Evolutionary conservation across 2,329 filamentous ascomycete species (phyloP), one percentile per base, ranked within the genome.

Genomic region (Sphaceloma murrayae): DNA sequence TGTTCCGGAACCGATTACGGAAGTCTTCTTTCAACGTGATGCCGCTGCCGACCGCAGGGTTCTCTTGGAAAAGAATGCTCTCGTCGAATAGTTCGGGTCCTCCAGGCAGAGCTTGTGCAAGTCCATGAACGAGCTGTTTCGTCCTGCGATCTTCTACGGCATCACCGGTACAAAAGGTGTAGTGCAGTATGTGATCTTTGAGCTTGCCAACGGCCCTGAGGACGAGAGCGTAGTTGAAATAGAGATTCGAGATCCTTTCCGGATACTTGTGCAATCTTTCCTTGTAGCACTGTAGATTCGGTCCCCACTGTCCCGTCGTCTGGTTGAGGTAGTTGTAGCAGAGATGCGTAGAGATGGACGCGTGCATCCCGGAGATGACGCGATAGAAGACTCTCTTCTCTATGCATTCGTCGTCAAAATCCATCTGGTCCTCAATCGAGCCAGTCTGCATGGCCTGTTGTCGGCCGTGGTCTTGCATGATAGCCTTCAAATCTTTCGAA

Each of bases 351-450:
- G 86, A 94, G 62, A 98, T 98, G 51, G 88, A 94, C 11, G 91
- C 86, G 63, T 98, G 91, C 91, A 98, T 95, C 32, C 91, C 91
- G 42, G 87, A 94, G 50, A 98, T 78, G 51, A 98, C 79, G 5
- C 88, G 77, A 66, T 96, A 91, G 62, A 98, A 98, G 27, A 96
- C 91, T n/a, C 91, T 82, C 73, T 98, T 96, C 69, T 98, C 91
- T 17, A 98, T 68, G 57, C 91, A 98, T 58, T 94, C 85, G 54
- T 95, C 88, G 53, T 94, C 87, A 36, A 80, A 72, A 52, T 91
- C 84, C 39, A 89, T 69, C 0, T 76, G 74, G 5, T 76, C 77
- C 48, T 76, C 71, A 19, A 74, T 71, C 30, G 45, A 34, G 27
- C 65, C 63, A 8, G 66, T 60, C 2, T 66, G 62, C 40, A 67